A percentile compares a stretch with the other conserved stretches of the same genome.
These are phyloP conservation scores for Aspergillus novoparasiticus DNA, from an alignment of 2,329 filamentous ascomycete species.

Conservation along the genomic window DNA sequence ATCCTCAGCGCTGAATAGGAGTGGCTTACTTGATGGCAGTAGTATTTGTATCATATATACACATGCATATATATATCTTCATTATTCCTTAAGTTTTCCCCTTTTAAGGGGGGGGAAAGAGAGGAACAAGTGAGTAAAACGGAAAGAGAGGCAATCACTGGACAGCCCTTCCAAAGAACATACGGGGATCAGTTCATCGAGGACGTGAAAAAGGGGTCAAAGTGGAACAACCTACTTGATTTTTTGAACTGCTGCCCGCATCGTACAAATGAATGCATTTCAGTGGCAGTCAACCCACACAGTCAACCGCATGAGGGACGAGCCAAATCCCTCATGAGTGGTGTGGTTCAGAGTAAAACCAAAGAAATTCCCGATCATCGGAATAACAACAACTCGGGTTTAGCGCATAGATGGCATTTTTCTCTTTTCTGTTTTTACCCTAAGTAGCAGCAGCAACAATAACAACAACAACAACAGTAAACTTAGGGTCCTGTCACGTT, in stretches of 20 bases:
- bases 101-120: not conserved
- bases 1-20: too few species aligned
- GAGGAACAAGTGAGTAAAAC: too few species aligned
- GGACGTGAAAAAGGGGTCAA: not conserved
- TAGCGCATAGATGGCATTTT: conserved; percentile 2
- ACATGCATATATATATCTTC: not conserved
- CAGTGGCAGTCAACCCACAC: not conserved
- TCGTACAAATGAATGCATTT: not conserved
- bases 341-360: not conserved
- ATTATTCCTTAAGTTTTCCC: not conserved
- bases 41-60: not conserved
- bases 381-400: conserved; percentile 2
- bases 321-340: not conserved
- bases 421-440: not conserved
- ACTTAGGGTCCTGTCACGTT: not conserved
- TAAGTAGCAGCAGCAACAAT: not conserved
- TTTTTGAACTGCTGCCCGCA: not conserved
- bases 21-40: not conserved
- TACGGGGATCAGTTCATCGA: not conserved
- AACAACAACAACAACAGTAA: conserved; percentile 8
- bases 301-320: too few species aligned
- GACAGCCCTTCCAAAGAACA: too few species aligned
- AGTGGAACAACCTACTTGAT: not conserved
- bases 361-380: not conserved
- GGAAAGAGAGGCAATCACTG: too few species aligned